Base-by-base conservation (phyloP, 2,329 filamentous ascomycete species). In the Ciborinia camelliae region DNA sequence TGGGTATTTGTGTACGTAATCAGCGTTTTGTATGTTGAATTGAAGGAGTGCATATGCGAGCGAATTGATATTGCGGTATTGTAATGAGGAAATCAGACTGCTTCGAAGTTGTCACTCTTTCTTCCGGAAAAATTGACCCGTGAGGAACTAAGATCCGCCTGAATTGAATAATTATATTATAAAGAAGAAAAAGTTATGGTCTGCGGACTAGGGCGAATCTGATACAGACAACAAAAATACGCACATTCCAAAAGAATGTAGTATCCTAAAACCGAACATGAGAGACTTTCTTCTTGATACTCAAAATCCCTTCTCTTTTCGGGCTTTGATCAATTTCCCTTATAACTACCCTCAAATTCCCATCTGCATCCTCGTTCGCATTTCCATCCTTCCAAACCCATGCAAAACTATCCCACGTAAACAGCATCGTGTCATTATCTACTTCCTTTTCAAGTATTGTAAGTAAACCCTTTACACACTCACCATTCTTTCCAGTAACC, bases 381-480 rank as follows among this genome's bases (percentile, higher is more conserved):
- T 41, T 26, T 43, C 10, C 26, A 4, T 43, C 26, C 3, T 15
- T 57, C 53, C 53, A 57, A 23, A 43, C 53, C 26, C 53, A 57
- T 1, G 26, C 18, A 15, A n/a, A 26, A n/a, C 26, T 5, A 4
- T 1, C 9, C 26, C 14, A 9, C 30, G 12, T 0, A 30, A 18
- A 2, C 1, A 9, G 37, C n/a, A 2, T 1, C 6, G 1, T 15
- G 5, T n/a, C 26, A 30, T 9, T 32, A 20, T 3, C 0, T n/a
- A n/a, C 18, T 8, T n/a, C 1, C 3, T 14, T 7, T n/a, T 4
- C 15, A 7, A 30, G 8, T 5, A 20, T 20, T 4, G n/a, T n/a
- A n/a, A n/a, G n/a, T n/a, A 32, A 26, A 3, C 37, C 53, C 1
- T 30, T 41, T 9, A 43, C 37, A 8, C 0, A 14, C 1, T 57